Evolutionary conservation across 2,329 filamentous ascomycete genomes (phyloP), one percentile per base, ranked within the genome.

Genomic region (Trichoderma asperellum): DNA sequence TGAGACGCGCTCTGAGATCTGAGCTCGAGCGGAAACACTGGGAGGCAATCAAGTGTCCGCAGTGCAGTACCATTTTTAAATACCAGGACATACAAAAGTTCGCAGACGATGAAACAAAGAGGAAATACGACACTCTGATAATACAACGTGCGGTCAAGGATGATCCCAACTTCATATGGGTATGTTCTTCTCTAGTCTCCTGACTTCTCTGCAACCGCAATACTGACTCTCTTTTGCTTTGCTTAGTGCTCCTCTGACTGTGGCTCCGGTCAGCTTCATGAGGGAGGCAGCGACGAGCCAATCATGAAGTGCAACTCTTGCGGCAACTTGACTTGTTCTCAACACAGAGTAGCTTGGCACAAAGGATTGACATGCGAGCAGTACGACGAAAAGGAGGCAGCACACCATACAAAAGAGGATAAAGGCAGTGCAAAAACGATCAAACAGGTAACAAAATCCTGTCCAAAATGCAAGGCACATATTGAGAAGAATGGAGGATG

Each of bases 401-500:
- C 27, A 43, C 64, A 18, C n/a, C 24, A 34, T 5, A 53, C 21
- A 8, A 5, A 32, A 29, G 64, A 53, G 7, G n/a, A 67, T 32
- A 29, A 27, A 1, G 64, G 55, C 5, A 67, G 64, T 18, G 32
- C 21, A 6, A 14, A 11, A 21, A 67, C 18, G 7, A 67, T 67
- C 14, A 40, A 29, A 4, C 14, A 4, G 10, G 57, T 37, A 12
- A 67, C 64, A 52, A 67, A 67, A 21, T 10, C 21, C 37, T 67
- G 64, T n/a, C 64, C 64, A 12, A 7, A 11, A 5, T 67, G 64
- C 32, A 18, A 60, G 32, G 55, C 32, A 14, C 55, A 34, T 29
- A 67, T 67, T 53, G 40, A 67, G 16, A 67, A 67, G 29, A 29
- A 67, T 59, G 55, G 64, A 49, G 64, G 64, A 53, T 67, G 64